phyloP scores from a whole-genome alignment of 768 basidiomycete genomes.

The Gloeostereum incarnatum region DNA sequence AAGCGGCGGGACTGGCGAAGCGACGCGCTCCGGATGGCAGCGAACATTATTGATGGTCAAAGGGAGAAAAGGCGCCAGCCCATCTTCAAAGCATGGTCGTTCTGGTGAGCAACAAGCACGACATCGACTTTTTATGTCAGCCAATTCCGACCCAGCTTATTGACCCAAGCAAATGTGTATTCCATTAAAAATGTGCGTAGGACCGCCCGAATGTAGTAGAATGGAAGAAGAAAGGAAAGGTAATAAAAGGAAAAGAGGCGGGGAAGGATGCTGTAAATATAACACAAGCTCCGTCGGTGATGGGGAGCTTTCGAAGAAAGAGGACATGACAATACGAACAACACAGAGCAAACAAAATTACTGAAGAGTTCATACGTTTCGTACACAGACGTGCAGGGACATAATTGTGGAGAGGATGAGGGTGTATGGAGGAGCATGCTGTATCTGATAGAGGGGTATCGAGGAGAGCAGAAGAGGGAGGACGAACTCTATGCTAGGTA shows the following conservation, averaged over 20 bases:
- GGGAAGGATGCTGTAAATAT: no score
- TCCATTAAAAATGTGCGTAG: no score
- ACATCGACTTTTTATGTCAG: slow-evolving; percentile 17
- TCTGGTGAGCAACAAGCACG: slow-evolving; percentile 21
- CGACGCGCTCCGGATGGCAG: no score
- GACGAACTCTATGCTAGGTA: slow-evolving; percentile 7
- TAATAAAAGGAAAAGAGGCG: no score
- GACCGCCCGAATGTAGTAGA: no score
- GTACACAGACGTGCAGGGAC: background rate
- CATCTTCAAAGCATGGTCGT: slow-evolving; percentile 3
- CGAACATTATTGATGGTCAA: no score
- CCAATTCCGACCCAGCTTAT: background rate
- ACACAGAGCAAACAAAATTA: background rate
- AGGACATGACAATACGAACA: background rate
- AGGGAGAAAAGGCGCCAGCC: no score
- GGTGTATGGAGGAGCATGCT: background rate
- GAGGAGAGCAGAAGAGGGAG: slow-evolving; percentile 1
- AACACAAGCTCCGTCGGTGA: no score
- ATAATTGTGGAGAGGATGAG: background rate
- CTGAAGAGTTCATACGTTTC: background rate
- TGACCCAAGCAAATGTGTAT: no score
- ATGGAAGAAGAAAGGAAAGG: no score
- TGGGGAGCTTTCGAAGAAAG: no score
- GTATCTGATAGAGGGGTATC: background rate
- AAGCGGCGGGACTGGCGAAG: slow-evolving; percentile 26